Conservation (phyloP, 306 rosid species). For the Acmispon strigosus region DNA sequence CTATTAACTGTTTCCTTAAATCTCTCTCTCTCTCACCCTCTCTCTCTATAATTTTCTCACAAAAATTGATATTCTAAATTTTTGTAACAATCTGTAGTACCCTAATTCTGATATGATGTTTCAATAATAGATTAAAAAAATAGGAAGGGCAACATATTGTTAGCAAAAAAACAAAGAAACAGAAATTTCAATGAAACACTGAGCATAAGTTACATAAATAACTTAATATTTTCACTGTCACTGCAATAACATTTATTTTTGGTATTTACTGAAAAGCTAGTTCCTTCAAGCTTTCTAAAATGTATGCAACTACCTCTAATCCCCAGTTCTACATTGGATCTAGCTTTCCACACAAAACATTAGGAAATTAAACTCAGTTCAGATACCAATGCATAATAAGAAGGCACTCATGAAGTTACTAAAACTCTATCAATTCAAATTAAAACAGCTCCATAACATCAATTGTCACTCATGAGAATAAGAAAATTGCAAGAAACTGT, state of each 20-base stretch:
- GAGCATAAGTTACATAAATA: background rate
- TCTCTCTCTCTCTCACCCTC: background rate
- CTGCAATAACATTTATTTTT: background rate
- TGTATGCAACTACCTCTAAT: background rate
- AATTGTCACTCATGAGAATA: too few relatives aligned
- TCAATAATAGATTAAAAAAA: background rate
- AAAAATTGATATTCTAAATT: background rate
- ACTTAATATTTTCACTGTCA: background rate
- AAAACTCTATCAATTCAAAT: background rate
- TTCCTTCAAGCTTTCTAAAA: too few relatives aligned
- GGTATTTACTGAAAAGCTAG: too few relatives aligned
- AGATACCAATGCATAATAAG: background rate
- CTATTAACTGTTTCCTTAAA: constrained; percentile 20
- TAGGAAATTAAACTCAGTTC: background rate
- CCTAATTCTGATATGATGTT: background rate
- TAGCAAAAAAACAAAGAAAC: background rate
- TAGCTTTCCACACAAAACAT: background rate
- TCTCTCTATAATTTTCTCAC: background rate
- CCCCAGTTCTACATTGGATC: background rate
- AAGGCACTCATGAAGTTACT: background rate
- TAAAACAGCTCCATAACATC: background rate
- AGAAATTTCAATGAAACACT: background rate
- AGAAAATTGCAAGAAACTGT: background rate
- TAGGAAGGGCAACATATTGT: background rate
- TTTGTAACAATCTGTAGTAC: background rate